phyloP scores from a whole-genome alignment of 2,329 filamentous ascomycete species.

The Aspergillus ibericus region DNA sequence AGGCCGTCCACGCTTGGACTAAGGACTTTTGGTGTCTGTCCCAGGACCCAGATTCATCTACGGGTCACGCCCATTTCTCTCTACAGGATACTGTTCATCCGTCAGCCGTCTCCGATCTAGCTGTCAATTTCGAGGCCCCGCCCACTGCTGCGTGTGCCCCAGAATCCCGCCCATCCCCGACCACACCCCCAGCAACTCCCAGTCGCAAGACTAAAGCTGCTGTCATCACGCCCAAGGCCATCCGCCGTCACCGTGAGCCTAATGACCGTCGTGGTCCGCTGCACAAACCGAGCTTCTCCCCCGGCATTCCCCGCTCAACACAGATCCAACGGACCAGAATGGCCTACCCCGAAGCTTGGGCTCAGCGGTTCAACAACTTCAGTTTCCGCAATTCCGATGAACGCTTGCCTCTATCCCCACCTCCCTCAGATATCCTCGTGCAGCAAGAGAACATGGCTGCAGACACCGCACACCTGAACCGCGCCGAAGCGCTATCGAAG shows the following conservation, averaged over 20 bases:
- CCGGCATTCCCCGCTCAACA: slow-evolving; percentile 58
- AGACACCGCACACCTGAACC: slow-evolving; percentile 34
- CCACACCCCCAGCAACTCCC: slow-evolving; percentile 40
- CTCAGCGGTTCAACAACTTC: slow-evolving; percentile 56
- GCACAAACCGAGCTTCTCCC: slow-evolving; percentile 47
- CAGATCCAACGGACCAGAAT: slow-evolving; percentile 47
- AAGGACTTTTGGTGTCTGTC: slow-evolving; percentile 54
- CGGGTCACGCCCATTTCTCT: slow-evolving; percentile 31
- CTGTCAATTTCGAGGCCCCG: slow-evolving; percentile 35
- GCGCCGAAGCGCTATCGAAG: slow-evolving; percentile 34
- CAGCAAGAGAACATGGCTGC: slow-evolving; percentile 40
- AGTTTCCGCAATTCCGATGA: slow-evolving; percentile 49
- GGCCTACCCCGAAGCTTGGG: slow-evolving; percentile 51
- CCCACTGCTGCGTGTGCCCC: slow-evolving; percentile 19
- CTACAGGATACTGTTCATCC: slow-evolving; percentile 43
- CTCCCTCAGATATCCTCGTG: slow-evolving; percentile 45
- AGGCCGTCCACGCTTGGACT: slow-evolving; percentile 54
- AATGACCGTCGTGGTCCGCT: slow-evolving; percentile 40
- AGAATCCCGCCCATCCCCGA: slow-evolving; percentile 31
- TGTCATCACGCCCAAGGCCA: slow-evolving; percentile 40
- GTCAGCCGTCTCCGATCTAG: slow-evolving; percentile 34
- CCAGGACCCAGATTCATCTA: slow-evolving; percentile 47
- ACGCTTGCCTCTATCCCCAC: slow-evolving; percentile 46
- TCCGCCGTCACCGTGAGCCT: slow-evolving; percentile 41
- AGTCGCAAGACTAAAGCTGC: slow-evolving; percentile 40